Evolutionary conservation across 768 basidiomycete species (phyloP).

Genomic region (Boletus patriciae): DNA sequence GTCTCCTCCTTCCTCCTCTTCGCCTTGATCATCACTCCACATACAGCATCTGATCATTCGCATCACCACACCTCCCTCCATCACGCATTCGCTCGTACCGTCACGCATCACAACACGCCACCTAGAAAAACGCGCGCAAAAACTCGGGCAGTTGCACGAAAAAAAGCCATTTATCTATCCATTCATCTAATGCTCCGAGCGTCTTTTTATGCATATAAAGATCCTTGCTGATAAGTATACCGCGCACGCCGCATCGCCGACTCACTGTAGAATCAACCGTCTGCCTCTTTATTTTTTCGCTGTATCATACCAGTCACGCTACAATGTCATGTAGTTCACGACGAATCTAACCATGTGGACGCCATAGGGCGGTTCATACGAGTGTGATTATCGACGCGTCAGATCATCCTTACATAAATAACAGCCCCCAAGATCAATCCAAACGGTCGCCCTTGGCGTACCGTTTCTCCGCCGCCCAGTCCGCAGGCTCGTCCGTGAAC

Average conservation of each 20-base stretch:
- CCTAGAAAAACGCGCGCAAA: no score
- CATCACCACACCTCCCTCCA: not conserved
- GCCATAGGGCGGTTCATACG: no score
- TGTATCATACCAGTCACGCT: conserved; percentile 8
- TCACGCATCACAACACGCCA: no score
- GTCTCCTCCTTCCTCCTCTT: not conserved
- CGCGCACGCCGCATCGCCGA: not conserved
- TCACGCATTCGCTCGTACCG: no score
- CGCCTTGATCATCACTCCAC: not conserved
- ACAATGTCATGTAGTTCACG: no score
- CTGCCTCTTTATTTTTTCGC: not conserved
- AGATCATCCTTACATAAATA: not conserved
- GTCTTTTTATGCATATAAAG: no score
- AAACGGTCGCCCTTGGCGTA: conserved; percentile 21
- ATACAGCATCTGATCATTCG: not conserved
- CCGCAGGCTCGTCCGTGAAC: conserved; percentile 16
- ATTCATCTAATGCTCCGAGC: no score
- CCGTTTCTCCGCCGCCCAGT: conserved; percentile 17
- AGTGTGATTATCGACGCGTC: not conserved
- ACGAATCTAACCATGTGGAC: no score
- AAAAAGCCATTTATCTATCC: not conserved
- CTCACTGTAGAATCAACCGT: no score
- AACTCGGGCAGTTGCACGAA: not conserved
- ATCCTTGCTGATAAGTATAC: not conserved
- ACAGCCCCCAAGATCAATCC: conserved; percentile 16